A percentile compares a stretch with the other conserved stretches of the same genome.
phyloP scores from a whole-genome alignment of 495 filamentous ascomycete species.

The Penicillium longicatenatum region DNA sequence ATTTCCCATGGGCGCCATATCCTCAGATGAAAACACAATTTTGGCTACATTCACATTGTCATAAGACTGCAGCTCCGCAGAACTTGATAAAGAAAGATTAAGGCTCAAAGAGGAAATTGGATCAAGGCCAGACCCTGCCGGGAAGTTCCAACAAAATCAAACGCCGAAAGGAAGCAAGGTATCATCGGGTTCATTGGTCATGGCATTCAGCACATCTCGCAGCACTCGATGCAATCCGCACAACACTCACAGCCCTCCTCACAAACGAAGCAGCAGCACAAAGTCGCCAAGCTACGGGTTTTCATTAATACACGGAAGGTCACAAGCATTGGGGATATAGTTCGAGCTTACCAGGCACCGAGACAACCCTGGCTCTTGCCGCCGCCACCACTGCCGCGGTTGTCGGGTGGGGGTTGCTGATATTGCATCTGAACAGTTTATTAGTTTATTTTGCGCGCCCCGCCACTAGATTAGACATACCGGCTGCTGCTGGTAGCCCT shows the following conservation, averaged over 20 bases:
- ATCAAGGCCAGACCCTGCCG: constrained; percentile 10
- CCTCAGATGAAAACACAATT: neutral
- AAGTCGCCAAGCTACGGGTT: constrained; percentile 56
- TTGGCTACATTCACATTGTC: neutral
- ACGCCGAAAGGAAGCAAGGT: constrained; percentile 27
- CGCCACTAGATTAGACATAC: neutral
- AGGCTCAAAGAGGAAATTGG: constrained; percentile 9
- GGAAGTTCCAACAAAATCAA: constrained; percentile 13
- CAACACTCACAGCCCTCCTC: constrained; percentile 81
- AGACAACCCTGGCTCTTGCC: too few relatives aligned
- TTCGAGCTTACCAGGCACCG: constrained; percentile 53
- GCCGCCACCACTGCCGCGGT: constrained; percentile 45
- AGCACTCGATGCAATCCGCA: constrained; percentile 69
- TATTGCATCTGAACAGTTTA: neutral
- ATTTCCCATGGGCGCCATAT: neutral
- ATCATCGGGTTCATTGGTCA: constrained; percentile 22
- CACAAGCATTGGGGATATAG: neutral
- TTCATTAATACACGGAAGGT: constrained; percentile 14
- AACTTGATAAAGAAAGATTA: constrained; percentile 1
- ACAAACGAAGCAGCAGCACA: constrained; percentile 79
- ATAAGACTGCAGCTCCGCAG: neutral
- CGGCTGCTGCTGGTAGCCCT: constrained; percentile 15
- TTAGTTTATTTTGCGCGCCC: neutral
- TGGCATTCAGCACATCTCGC: constrained; percentile 50
- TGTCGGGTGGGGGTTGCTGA: constrained; percentile 34